Base-by-base conservation (phyloP, 1,284 basidiomycete species). In the Leccinum fallax region DNA sequence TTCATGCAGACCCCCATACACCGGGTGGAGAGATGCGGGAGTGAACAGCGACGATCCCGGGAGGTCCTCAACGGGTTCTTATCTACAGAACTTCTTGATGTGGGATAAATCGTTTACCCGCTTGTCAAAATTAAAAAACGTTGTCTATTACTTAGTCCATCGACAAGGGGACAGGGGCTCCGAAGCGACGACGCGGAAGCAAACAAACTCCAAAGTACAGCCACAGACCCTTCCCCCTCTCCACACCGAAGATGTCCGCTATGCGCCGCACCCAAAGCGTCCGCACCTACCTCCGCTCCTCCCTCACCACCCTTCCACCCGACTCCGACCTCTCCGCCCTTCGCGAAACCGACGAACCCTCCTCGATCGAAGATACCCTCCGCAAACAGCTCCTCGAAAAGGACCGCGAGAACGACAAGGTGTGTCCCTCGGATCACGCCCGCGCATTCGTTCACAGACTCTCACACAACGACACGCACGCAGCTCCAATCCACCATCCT, bases 351-450 rank as follows among this genome's bases (percentile, higher is more conserved):
- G 82, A 85, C 49, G 87, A 89, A 61, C 77, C 83, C 7, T 74
- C 77, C 21, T 46, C 66, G 5, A 7, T 57, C 46, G 88, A 91
- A 67, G 88, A 88, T 58, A 74, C 79, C 2, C 77, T 92, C 52
- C 80, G 88, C 49, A 78, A 81, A 49, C 87, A 89, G 57, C 75
- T 91, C 58, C 71, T 89, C n/a, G 88, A 89, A 58, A 86, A 85
- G 65, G 87, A 89, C 55, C 77, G 87, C 57, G 89, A 91, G 71
- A 86, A 85, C 64, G 89, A 92, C 73, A 86, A 82, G 76, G 89
- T 87, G 55, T 43, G 58, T 34, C 11, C 28, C 16, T 46, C 1
- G 9, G 5, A 57, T 58, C 53, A 53, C 28, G 52, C 38, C 15
- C 38, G 16, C 38, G 16, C 7, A 1, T 11, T 13, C 24, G 6